Evolutionary conservation across 1,284 basidiomycete genomes (phyloP), one percentile per base, ranked within the genome.

Genomic region (Ustilago lituana): DNA sequence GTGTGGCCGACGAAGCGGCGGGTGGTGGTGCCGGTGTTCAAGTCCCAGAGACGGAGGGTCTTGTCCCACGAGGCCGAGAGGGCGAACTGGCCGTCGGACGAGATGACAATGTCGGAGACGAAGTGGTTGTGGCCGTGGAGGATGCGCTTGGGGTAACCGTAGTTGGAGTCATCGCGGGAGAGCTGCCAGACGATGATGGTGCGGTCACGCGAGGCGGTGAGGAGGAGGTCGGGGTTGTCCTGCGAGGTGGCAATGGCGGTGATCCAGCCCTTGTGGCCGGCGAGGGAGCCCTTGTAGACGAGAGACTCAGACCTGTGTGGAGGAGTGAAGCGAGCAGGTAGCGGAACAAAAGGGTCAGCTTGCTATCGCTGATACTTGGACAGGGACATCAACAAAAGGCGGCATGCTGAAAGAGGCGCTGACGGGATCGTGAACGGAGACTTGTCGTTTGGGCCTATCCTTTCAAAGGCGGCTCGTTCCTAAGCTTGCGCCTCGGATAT

Each of bases 61-160:
- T 98, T 95, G 87, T 99, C 96, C 96, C 96, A 99, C 49, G 95
- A 98, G 46, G 96, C 91, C 67, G 96, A 98, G 68, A 99, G 91
- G 53, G 96, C 96, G 84, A 98, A 98, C 86, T 98, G 95, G 83
- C 95, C 95, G 84, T 98, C 95, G 72, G 94, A 97, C 20, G 80
- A 82, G 68, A 80, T 80, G 82, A 96, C 94, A 78, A 98, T 92
- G 85, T 99, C 96, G 52, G 96, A 98, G 72, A 99, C 96, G 83
- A 99, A 99, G 88, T 98, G 94, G 87, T 98, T 98, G 88, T 99
- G 96, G 75, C 96, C 96, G 84, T 93, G 91, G 73, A 99, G 90
- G 83, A 98, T 93, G 82, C 91, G 90, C 87, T 98, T 98, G 45
- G 80, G 80, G 74, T 78, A 82, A 49, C 80, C 80, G 67, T 78